Conservation (phyloP, 2,329 filamentous ascomycete genomes). For the Diaporthe eres region DNA sequence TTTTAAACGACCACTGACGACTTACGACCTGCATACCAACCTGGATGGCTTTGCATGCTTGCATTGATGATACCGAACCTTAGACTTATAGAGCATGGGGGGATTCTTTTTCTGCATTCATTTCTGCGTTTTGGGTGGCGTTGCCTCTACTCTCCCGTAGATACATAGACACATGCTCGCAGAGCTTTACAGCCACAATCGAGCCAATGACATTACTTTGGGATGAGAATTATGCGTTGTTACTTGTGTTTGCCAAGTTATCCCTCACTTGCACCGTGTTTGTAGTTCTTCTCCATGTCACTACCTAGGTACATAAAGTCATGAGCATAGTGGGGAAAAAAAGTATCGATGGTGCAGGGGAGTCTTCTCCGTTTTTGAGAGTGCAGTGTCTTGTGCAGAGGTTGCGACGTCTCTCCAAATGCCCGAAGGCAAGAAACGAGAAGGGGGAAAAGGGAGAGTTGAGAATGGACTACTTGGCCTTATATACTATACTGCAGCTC, state of each 20-base stretch:
- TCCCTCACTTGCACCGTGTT: not conserved
- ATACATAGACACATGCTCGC: conserved; percentile 12
- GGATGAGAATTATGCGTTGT: not conserved
- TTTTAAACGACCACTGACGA: conserved; percentile 27
- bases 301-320: not conserved
- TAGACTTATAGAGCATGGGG: conserved; percentile 28
- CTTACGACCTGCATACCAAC: conserved; percentile 27
- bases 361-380: not conserved
- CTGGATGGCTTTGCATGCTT: conserved; percentile 11
- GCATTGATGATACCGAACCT: conserved; percentile 31
- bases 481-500: not conserved
- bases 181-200: conserved; percentile 3
- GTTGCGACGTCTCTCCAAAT: not conserved
- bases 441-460: not conserved
- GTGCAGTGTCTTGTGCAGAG: not conserved
- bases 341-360: not conserved
- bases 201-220: not conserved
- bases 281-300: not conserved
- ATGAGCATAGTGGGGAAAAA: not conserved
- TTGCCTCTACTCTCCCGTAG: not conserved
- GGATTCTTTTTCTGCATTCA: not conserved
- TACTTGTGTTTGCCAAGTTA: not conserved
- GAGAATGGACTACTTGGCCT: not conserved
- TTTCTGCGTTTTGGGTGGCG: not conserved
- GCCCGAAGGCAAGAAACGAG: not conserved